Evolutionary conservation across 2,329 filamentous ascomycete species (phyloP), one percentile per base, ranked within the genome.

Genomic region (Aspergillus tubingensis): DNA sequence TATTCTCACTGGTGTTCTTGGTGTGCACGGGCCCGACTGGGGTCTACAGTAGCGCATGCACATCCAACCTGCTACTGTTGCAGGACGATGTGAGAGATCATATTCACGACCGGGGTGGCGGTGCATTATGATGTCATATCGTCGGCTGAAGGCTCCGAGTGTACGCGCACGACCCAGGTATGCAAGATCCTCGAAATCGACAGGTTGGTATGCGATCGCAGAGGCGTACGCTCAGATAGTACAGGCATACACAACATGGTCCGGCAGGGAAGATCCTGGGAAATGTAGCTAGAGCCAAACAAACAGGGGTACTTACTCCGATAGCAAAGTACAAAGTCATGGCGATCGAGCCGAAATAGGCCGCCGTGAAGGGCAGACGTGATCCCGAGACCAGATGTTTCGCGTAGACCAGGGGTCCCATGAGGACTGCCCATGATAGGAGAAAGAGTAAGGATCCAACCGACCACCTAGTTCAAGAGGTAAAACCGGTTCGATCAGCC

Each of bases 311-410:
- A 89, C 91, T 86, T 85, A 97, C 94, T 72, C 92, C 92, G 69
- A 97, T 82, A 58, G 93, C 90, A 78, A 96, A 97, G 77, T 94
- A 96, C 25, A 98, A 83, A 10, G 95, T 98, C 73, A 98, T 80
- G 49, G 82, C 85, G 72, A 98, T 96, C 64, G 92, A 95, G 54
- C 93, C 92, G 81, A 98, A 96, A 82, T 98, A 98, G 62, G 92
- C 91, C 48, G 89, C 90, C 30, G 94, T 97, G 75, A 98, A 98
- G 3, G 95, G 95, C 63, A 98, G 81, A 69, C 95, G 87, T 70
- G 92, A 85, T 57, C 89, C 86, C 59, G 94, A 98, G 59, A 92
- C 80, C 65, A 98, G 85, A 79, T 99, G 95, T 70, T 88, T 88
- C 62, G 88, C 77, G 77, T 98, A 99, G 68, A 87, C 84, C 79